Evolutionary conservation across 2,329 filamentous ascomycete genomes (phyloP).

Genomic region (Hypocrella siamensis): DNA sequence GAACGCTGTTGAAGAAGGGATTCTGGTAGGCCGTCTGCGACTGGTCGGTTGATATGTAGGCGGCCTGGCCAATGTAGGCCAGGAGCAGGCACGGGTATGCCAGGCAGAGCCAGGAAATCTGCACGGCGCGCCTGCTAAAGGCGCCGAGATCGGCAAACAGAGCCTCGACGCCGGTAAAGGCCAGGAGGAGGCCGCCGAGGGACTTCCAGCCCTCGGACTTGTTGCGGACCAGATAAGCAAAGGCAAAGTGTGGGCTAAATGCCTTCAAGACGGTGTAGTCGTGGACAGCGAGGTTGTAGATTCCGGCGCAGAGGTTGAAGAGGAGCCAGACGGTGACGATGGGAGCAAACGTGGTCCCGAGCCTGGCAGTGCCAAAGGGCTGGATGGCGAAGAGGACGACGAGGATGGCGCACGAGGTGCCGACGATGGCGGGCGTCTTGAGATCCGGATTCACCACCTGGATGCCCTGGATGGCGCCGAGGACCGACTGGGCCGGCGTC

Average conservation of each 20-base stretch:
- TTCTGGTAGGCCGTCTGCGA: conserved; percentile 28
- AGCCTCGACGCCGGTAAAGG: conserved; percentile 67
- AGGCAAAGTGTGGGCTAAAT: conserved; percentile 43
- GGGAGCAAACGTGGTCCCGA: conserved; percentile 47
- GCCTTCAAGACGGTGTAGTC: conserved; percentile 40
- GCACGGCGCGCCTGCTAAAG: conserved; percentile 54
- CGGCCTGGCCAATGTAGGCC: conserved; percentile 59
- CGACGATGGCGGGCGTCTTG: conserved; percentile 40
- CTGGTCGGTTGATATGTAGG: conserved; percentile 48
- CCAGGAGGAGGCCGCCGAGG: conserved; percentile 55
- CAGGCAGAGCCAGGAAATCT: conserved; percentile 55
- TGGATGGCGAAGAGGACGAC: conserved; percentile 48
- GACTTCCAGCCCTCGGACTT: conserved; percentile 45
- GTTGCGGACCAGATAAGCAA: conserved; percentile 43
- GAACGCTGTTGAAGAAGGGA: conserved; percentile 58
- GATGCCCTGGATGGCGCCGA: conserved; percentile 52
- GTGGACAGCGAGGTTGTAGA: conserved; percentile 41
- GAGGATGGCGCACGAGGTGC: conserved; percentile 48
- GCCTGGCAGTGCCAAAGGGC: conserved; percentile 45
- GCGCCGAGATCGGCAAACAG: conserved; percentile 66
- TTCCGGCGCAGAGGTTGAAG: conserved; percentile 46
- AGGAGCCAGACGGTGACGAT: conserved; percentile 52
- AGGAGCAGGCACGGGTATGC: conserved; percentile 51
- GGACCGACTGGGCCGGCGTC: conserved; percentile 54
- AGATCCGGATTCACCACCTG: conserved; percentile 42